phyloP scores from a whole-genome alignment of 148 eudicot species.

The Tetragonia tetragonoides region DNA sequence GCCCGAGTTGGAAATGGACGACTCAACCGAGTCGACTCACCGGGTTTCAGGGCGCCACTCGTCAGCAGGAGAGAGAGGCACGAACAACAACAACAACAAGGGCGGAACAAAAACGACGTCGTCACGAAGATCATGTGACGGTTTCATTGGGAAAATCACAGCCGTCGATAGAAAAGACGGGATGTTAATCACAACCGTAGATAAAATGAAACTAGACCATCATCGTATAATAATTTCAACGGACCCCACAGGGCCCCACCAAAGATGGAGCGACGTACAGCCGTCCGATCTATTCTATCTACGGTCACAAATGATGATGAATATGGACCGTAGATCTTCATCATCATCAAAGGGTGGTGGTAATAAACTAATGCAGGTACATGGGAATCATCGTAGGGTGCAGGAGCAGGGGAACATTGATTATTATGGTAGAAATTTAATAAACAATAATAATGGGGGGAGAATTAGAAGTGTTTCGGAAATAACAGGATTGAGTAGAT shows the following conservation, averaged over 20 bases:
- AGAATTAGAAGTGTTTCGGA: conserved; percentile 77
- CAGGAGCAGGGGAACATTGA: conserved; percentile 12
- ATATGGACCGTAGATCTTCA: conserved; percentile 41
- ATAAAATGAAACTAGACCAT: conserved; percentile 20
- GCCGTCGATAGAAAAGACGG: conserved; percentile 44
- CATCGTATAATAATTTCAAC: conserved; percentile 54
- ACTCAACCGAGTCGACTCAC: conserved; percentile 17
- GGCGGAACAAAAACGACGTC: conserved; percentile 11
- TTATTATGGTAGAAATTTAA: conserved; percentile 44
- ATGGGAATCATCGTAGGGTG: conserved; percentile 11
- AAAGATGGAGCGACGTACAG: conserved; percentile 77
- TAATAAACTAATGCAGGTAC: background rate
- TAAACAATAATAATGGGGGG: conserved; percentile 21
- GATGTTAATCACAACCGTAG: conserved; percentile 28
- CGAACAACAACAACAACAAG: too few relatives aligned
- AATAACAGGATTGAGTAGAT: conserved; percentile 74
- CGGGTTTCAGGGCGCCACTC: conserved; percentile 70
- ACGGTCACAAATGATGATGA: conserved; percentile 59
- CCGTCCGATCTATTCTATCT: conserved; percentile 59
- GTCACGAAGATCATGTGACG: conserved; percentile 44
- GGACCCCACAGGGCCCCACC: conserved; percentile 9
- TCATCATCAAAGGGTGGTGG: conserved; percentile 8
- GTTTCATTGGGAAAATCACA: conserved; percentile 15
- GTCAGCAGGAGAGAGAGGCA: conserved; percentile 53
- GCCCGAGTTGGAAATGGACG: conserved; percentile 3